Base-by-base conservation (phyloP, 495 filamentous ascomycete genomes). In the Aspergillus indologenus region DNA sequence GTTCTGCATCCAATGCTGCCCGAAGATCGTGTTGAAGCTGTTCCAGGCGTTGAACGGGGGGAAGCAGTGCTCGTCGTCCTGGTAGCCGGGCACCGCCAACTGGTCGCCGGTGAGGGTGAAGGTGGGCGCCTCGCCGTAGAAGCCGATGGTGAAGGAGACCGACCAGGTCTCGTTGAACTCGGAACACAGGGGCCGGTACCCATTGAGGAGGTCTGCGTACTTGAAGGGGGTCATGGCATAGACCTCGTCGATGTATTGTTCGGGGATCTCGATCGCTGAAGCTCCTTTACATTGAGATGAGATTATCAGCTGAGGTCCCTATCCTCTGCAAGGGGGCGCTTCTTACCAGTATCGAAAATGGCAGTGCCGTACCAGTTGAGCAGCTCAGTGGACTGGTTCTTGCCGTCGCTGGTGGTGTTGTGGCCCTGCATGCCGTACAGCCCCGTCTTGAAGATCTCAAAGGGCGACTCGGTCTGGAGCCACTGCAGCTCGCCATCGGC, bases 101-200 rank as follows among this genome's bases (percentile, higher is more conserved):
- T 45, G 44, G 17, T 45, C 44, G 17, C 44, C 44, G 1, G 44
- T 45, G n/a, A 45, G 44, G 17, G n/a, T 45, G 17, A 45, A 45
- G 8, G 44, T 45, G 7, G 20, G 12, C 18, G n/a, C 44, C 2
- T 45, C 44, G 5, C 44, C 44, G 44, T 14, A 45, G 5, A 45
- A 45, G 15, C 44, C 44, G 3, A 45, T 1, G 1, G 44, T 45
- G 44, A 45, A 45, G n/a, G 44, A 45, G 5, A 45, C 15, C 12
- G 44, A 45, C 44, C 44, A 45, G n/a, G 44, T 45, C 12, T 45
- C 44, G 44, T 45, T 45, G 44, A 45, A 45, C 17, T 45, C 44
- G 17, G 44, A 45, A 17, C 44, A 45, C 44, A 45, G 44, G 1
- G 44, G 44, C 0, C 44, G 44, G 44, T 45, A 45, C 8, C 44